These are phyloP conservation scores for Primulina huaijiensis DNA, from an alignment of 257 asterid genomes.

Conservation along the genomic window DNA sequence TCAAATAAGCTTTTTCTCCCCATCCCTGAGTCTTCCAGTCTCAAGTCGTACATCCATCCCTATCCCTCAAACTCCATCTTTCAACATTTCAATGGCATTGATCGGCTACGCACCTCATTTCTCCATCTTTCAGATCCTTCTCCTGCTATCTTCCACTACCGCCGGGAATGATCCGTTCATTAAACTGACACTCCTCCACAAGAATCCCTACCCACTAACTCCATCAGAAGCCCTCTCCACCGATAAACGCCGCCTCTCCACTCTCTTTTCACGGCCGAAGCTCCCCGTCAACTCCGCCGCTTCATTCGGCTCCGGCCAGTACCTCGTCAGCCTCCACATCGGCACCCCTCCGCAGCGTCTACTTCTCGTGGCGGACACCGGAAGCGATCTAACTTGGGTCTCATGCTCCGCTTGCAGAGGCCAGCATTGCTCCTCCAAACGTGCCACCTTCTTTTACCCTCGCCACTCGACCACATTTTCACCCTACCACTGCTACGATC, in stretches of 20 bases:
- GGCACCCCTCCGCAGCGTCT: conserved; percentile 81
- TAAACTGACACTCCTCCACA: conserved; percentile 64
- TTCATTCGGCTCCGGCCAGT: conserved; percentile 77
- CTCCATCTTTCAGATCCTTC: conserved; percentile 28
- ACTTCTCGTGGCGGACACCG: conserved; percentile 71
- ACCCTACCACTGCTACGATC: conserved; percentile 62
- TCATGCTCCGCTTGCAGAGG: conserved; percentile 77
- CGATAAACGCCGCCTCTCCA: conserved; percentile 55
- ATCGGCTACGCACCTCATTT: conserved; percentile 20
- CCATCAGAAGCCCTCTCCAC: conserved; percentile 55
- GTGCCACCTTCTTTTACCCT: conserved; percentile 52
- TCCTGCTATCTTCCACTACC: conserved; percentile 28
- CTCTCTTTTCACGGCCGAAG: conserved; percentile 34
- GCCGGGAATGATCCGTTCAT: conserved; percentile 22
- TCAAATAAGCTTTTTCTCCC: background rate
- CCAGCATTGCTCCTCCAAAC: conserved; percentile 35
- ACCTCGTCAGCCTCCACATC: conserved; percentile 63
- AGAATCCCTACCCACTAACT: conserved; percentile 41
- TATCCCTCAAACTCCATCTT: background rate
- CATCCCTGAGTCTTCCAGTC: too few species aligned
- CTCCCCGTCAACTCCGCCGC: conserved; percentile 77
- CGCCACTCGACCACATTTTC: conserved; percentile 67
- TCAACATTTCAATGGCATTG: conserved; percentile 21
- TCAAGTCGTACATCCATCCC: background rate
- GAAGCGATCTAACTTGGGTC: conserved; percentile 92